Conservation (phyloP, 164 flowering plant genomes). For the Chimonanthus salicifolius region DNA sequence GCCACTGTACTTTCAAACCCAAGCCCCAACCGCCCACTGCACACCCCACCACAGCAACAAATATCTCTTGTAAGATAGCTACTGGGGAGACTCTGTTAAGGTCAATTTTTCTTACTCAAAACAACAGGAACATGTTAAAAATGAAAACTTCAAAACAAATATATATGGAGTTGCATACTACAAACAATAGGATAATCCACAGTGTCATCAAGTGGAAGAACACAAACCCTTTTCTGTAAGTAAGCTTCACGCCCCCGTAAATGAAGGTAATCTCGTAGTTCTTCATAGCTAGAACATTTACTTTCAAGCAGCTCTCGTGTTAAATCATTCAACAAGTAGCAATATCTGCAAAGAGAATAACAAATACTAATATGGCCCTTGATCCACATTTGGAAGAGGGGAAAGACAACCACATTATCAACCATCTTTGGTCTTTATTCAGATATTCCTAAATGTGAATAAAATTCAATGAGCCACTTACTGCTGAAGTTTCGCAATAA, state of each 20-base stretch:
- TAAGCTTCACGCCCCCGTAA: constrained; percentile 88
- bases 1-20: too few relatives aligned
- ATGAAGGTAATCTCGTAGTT: constrained; percentile 65
- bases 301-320: constrained; percentile 64
- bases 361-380: neutral
- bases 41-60: too few relatives aligned
- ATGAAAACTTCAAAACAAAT: neutral
- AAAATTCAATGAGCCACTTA: constrained; percentile 30
- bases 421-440: neutral
- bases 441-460: neutral
- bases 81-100: too few relatives aligned
- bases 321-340: constrained; percentile 84
- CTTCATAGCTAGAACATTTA: constrained; percentile 67
- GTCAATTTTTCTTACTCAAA: too few relatives aligned
- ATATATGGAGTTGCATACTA: neutral
- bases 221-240: constrained; percentile 75
- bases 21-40: too few relatives aligned
- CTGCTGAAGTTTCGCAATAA: constrained; percentile 89
- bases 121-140: neutral
- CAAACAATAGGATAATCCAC: neutral
- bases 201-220: neutral
- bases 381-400: neutral
- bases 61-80: too few relatives aligned
- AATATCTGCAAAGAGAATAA: constrained; percentile 49
- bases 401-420: neutral